Base-by-base conservation (phyloP, 768 basidiomycete genomes). In the Suillus plorans region DNA sequence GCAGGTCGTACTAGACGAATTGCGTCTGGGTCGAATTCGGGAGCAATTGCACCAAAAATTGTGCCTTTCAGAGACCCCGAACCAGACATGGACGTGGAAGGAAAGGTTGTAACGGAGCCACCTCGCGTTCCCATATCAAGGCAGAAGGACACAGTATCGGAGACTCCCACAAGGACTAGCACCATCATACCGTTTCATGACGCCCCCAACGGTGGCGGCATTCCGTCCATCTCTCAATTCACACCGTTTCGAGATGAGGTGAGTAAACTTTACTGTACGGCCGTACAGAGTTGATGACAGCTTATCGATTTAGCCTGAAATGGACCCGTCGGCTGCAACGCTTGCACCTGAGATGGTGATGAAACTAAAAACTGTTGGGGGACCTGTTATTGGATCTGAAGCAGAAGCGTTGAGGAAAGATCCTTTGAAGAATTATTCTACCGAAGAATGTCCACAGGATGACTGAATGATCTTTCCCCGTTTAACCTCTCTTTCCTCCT, bases 391-490 rank as follows among this genome's bases (percentile, higher is more conserved):
- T 45, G 76, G 81, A 37, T 85, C 88, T 2, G 91, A 92, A 74
- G 90, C 90, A 39, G 92, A 94, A 71, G 91, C 90, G 2, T 72
- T 94, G 64, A 81, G 91, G 65, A 90, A 85, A 69, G 89, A 92
- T 72, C 92, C 92, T 2, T 77, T 94, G 73, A 92, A 91, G 80
- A 93, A 94, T 71, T 92, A 93, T 74, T 69, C 71, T n/a, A 49
- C 39, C 12, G 72, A 66, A 9, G 74, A 73, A 42, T 68, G 64
- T 61, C 61, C 57, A 14, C 39, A 67, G 50, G 75, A 72, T 52
- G 68, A 68, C 20, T 76, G 64, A 77, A 66, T 31, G 20, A 49
- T 66, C 53, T 28, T 58, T 39, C 41, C 36, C 57, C 13, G 49
- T 52, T 52, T 52, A 50, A 62, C 59, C 14, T 49, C 57, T 58